phyloP scores from a whole-genome alignment of 371 early-diverging fungal species.

The Fennellomyces sp. region DNA sequence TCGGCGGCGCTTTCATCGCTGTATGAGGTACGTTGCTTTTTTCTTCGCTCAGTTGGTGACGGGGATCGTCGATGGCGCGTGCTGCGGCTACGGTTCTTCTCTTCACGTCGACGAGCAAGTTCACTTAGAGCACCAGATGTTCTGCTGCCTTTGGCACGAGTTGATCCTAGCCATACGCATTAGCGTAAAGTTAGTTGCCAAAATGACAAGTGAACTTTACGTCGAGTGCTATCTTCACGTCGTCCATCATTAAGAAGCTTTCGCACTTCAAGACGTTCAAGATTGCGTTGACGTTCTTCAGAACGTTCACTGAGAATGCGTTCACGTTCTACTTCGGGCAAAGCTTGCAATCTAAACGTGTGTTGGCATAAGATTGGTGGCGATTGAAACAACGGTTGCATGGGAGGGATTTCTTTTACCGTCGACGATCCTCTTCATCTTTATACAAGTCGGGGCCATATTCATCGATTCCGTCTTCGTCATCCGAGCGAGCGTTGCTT shows the following conservation, averaged over 20 bases:
- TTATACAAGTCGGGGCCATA: slow-evolving; percentile 80
- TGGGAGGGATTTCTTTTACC: slow-evolving; percentile 20
- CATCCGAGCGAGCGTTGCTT: slow-evolving; percentile 33
- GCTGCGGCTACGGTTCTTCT: slow-evolving; percentile 38
- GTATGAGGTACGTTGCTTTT: slow-evolving; percentile 27
- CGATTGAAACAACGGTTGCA: background rate
- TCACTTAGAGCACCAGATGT: slow-evolving; percentile 57
- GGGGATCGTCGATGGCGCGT: slow-evolving; percentile 31
- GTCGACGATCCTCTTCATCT: slow-evolving; percentile 73
- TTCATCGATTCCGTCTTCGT: slow-evolving; percentile 68
- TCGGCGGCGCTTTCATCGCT: slow-evolving; percentile 42
- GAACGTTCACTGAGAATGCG: slow-evolving; percentile 77
- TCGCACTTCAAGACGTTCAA: slow-evolving; percentile 63
- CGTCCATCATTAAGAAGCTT: slow-evolving; percentile 58
- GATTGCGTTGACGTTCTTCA: slow-evolving; percentile 61
- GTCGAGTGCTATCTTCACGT: slow-evolving; percentile 57
- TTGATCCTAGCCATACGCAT: slow-evolving; percentile 53
- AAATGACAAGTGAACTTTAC: slow-evolving; percentile 27
- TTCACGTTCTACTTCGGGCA: slow-evolving; percentile 80
- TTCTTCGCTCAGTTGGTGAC: slow-evolving; percentile 39
- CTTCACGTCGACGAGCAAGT: slow-evolving; percentile 57
- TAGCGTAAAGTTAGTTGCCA: too few relatives aligned
- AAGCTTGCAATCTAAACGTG: slow-evolving; percentile 51
- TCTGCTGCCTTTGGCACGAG: slow-evolving; percentile 56
- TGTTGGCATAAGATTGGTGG: background rate